Base-by-base conservation (phyloP, 2,329 filamentous ascomycete genomes). In the Microcyclospora tardicrescens region DNA sequence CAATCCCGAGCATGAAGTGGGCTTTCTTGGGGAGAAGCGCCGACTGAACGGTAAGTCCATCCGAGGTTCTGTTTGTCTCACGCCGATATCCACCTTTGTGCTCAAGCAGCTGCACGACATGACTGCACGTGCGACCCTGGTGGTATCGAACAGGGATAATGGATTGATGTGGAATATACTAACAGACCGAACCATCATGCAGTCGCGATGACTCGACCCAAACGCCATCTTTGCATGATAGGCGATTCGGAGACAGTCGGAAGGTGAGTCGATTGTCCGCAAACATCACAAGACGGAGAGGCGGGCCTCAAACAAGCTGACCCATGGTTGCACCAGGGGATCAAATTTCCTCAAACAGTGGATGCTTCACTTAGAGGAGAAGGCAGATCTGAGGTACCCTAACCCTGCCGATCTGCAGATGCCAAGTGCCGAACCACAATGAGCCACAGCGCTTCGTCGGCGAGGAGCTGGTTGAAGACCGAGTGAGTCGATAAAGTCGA, bases 131-230 rank as follows among this genome's bases (percentile, higher is more conserved):
- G 19, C 19, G 19, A 24, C 19, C 8, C 5, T 24, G 19, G 19
- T 24, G 19, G 4, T 24, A 5, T 24, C 5, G 19, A 8, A 8
- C 19, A 4, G 5, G 19, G 19, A 8, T 24, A n/a, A 8, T 19
- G 34, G 16, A 24, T 37, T 40, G 37, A 28, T 24, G 19, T 24
- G 19, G 19, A 24, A 24, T 24, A 8, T 24, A 8, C 19, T 24
- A 24, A 24, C 19, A 24, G 8, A 4, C 5, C 8, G 19, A 8
- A 24, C 4, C 19, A 4, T 24, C 19, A 10, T 32, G 28, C 52
- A 93, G 87, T 96, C 51, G 89, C 91, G 38, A 96, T 98, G 87
- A 98, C 91, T 45, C 77, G 91, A 48, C 85, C 91, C 5, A 89
- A 83, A 65, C 75, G 91, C 50, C 89, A 91, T 56, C 69, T 98